These are phyloP conservation scores for Penicillium manginii DNA, from an alignment of 495 filamentous ascomycete species.

Conservation along the genomic window DNA sequence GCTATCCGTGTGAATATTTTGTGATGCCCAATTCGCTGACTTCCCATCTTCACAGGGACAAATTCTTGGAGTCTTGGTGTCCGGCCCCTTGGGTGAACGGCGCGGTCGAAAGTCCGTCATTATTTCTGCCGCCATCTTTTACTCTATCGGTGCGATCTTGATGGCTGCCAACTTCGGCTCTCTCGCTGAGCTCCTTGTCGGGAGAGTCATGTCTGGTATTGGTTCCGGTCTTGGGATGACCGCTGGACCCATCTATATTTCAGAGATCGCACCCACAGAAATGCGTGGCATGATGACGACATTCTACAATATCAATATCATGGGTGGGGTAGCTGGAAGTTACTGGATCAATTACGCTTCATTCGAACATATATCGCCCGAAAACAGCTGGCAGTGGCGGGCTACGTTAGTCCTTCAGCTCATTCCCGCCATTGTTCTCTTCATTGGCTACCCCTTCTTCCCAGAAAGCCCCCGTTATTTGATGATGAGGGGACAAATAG, in stretches of 20 bases:
- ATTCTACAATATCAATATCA: constrained; percentile 77
- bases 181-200: constrained; percentile 55
- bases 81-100: constrained; percentile 11
- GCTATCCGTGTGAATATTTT: no score
- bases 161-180: constrained; percentile 32
- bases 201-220: constrained; percentile 71
- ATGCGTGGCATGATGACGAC: constrained; percentile 70
- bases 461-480: constrained; percentile 54
- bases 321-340: constrained; percentile 74
- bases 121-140: constrained; percentile 22
- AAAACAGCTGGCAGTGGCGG: constrained; percentile 68
- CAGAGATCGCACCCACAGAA: constrained; percentile 53
- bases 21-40: background rate
- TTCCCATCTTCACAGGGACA: background rate
- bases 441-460: constrained; percentile 63
- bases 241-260: constrained; percentile 70
- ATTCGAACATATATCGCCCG: constrained; percentile 36
- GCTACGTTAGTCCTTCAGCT: constrained; percentile 62
- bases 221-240: constrained; percentile 78
- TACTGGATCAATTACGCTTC: constrained; percentile 76
- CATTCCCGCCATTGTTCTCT: constrained; percentile 59
- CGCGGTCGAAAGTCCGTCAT: constrained; percentile 27
- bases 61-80: constrained; percentile 7
- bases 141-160: constrained; percentile 26
- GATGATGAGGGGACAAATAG: constrained; percentile 63